A percentile compares a stretch with the other conserved stretches of the same genome.
These are phyloP conservation scores for Pythium diclinum DNA, from an alignment of 352 stramenopile species.

Conservation along the genomic window DNA sequence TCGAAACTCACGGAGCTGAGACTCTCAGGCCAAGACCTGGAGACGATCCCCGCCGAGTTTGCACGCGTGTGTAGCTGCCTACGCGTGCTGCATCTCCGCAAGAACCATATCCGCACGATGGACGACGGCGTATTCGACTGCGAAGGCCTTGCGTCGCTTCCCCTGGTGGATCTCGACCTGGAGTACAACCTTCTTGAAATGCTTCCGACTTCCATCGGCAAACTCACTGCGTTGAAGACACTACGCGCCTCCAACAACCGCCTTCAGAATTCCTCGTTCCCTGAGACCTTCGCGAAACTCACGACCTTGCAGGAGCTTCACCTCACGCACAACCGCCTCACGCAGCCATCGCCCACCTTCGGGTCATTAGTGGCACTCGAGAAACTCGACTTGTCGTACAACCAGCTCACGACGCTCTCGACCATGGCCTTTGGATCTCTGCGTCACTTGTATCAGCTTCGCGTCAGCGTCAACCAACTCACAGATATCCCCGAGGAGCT, in stretches of 20 bases:
- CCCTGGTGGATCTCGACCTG: slow-evolving; percentile 57
- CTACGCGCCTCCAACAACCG: slow-evolving; percentile 51
- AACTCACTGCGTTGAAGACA: slow-evolving; percentile 38
- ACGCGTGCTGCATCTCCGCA: slow-evolving; percentile 55
- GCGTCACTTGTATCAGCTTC: slow-evolving; percentile 34
- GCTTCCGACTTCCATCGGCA: slow-evolving; percentile 42
- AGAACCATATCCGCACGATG: slow-evolving; percentile 54
- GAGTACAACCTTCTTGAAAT: slow-evolving; percentile 56
- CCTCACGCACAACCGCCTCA: slow-evolving; percentile 57
- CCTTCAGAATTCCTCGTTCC: slow-evolving; percentile 29
- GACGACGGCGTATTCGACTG: slow-evolving; percentile 40
- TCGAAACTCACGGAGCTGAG: slow-evolving; percentile 45
- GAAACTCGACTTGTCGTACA: slow-evolving; percentile 66
- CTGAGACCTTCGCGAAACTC: slow-evolving; percentile 37
- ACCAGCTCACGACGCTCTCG: slow-evolving; percentile 47
- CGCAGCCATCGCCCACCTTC: slow-evolving; percentile 28
- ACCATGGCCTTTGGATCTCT: slow-evolving; percentile 43
- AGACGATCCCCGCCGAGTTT: slow-evolving; percentile 39
- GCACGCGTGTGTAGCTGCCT: slow-evolving; percentile 33
- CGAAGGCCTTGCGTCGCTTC: neutral
- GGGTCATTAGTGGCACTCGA: slow-evolving; percentile 32
- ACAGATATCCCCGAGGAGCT: slow-evolving; percentile 42
- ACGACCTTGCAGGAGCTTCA: slow-evolving; percentile 35
- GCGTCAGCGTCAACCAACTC: slow-evolving; percentile 50
- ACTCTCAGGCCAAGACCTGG: slow-evolving; percentile 57